Conservation (phyloP, 306 rosid genomes). For the Vigna reflexopilosa region DNA sequence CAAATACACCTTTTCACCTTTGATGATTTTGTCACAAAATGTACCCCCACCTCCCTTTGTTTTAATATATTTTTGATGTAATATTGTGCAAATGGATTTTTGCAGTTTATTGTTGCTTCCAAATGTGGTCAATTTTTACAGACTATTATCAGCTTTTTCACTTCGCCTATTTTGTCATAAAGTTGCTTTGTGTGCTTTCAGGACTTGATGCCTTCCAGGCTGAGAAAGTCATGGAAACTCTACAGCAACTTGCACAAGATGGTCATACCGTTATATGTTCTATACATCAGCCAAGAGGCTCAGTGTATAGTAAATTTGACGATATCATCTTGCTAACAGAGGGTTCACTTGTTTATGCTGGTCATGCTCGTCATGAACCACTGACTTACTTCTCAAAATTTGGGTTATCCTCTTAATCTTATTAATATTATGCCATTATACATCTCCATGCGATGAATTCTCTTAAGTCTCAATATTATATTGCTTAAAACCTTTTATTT, state of each 20-base stretch:
- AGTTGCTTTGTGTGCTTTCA: conserved; percentile 51
- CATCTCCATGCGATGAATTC: conserved; percentile 24
- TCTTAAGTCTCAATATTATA: conserved; percentile 23
- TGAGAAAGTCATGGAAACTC: conserved; percentile 93
- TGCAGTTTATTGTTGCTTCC: conserved; percentile 15
- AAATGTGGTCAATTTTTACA: conserved; percentile 18
- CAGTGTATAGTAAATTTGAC: conserved; percentile 84
- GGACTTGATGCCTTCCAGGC: conserved; percentile 99
- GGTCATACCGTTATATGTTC: conserved; percentile 98
- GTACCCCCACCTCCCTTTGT: neutral
- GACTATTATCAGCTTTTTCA: neutral
- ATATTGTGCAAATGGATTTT: conserved; percentile 32
- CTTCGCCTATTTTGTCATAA: conserved; percentile 18
- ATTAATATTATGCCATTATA: conserved; percentile 34
- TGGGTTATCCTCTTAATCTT: conserved; percentile 66
- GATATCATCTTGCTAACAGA: conserved; percentile 88
- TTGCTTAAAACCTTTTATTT: neutral
- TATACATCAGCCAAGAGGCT: conserved; percentile 92
- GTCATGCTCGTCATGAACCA: conserved; percentile 80
- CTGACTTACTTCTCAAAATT: conserved; percentile 78
- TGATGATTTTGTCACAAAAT: neutral
- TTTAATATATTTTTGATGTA: neutral
- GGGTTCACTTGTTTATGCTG: conserved; percentile 91
- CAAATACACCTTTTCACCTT: conserved; percentile 3
- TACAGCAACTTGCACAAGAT: conserved; percentile 83